Base-by-base conservation (phyloP, 257 asterid genomes). In the Solanum bukasovii region DNA sequence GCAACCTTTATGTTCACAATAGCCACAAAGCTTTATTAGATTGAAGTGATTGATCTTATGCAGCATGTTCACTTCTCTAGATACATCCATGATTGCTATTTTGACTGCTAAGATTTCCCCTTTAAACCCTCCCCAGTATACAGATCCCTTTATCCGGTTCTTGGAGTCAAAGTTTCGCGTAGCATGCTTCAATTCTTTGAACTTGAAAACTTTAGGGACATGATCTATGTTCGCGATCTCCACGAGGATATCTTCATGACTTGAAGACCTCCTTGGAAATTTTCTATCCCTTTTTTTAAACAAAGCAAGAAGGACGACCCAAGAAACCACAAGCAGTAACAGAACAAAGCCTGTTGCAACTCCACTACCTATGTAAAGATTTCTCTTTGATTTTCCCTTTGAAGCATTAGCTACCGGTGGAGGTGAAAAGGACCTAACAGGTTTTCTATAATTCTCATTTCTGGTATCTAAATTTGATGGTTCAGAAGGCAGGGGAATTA, bases 11-110 rank as follows among this genome's bases (percentile, higher is more conserved):
- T 93, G 89, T 84, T 92, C 91, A 37, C 95, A 90, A 90, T 90
- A 88, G 29, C 96, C 98, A 8, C 56, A 89, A 82, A 93, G 94
- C 85, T 90, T 92, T 44, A 94, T 91, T 71, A 93, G 90, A 87
- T 93, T 93, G 90, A 92, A 89, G 91, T 93, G 98, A 40, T 94
- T 93, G 87, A 93, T 89, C 91, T 90, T 90, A 31, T 91, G 44
- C 87, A 94, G 82, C 65, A 93, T 86, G 87, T 88, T 93, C 90
- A 93, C 91, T 87, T 92, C 95, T 18, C 87, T 86, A 44, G 85
- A 88, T 9, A 90, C 89, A 52, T 85, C 79, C 49, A 59, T 87
- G 21, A 68, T 83, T 3, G 35, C 88, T 90, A 84, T 94, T 88
- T 93, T 91, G 73, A 94, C 89, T 5, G 94, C 92, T 44, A 93